phyloP scores from a whole-genome alignment of 2,329 filamentous ascomycete genomes.

The Colletotrichum ledebouriae region DNA sequence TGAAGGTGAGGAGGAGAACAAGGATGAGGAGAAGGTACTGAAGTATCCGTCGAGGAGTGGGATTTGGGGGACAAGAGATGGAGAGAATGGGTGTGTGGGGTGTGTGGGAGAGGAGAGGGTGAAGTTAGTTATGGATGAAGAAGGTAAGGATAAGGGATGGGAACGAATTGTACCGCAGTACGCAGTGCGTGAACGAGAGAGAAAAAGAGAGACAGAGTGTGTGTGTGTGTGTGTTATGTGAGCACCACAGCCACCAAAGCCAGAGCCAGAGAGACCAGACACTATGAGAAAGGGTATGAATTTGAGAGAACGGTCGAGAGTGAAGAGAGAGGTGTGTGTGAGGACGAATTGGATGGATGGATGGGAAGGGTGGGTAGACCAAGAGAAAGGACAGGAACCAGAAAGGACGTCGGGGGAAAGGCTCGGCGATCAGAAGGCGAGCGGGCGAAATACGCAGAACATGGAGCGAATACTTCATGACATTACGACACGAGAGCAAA shows the following conservation, averaged over 20 bases:
- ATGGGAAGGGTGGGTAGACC: background rate
- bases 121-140: conserved; percentile 7
- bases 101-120: conserved; percentile 2
- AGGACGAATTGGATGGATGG: conserved; percentile 4
- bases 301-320: background rate
- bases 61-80: background rate
- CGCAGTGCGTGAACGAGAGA: background rate
- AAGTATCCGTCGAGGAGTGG: background rate
- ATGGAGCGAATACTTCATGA: too few relatives aligned
- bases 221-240: too few relatives aligned
- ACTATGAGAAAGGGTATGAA: background rate
- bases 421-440: conserved; percentile 29
- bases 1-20: background rate
- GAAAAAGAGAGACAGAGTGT: background rate
- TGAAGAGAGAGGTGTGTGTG: background rate
- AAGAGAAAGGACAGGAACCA: conserved; percentile 21
- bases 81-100: conserved; percentile 1
- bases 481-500: background rate
- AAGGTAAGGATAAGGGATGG: conserved; percentile 3
- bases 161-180: background rate
- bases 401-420: conserved; percentile 23
- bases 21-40: background rate
- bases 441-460: background rate
- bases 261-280: too few relatives aligned
- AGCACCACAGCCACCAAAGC: background rate